These are phyloP conservation scores for Rhizophora mangle DNA, from an alignment of 345 rosid species.

Conservation along the genomic window DNA sequence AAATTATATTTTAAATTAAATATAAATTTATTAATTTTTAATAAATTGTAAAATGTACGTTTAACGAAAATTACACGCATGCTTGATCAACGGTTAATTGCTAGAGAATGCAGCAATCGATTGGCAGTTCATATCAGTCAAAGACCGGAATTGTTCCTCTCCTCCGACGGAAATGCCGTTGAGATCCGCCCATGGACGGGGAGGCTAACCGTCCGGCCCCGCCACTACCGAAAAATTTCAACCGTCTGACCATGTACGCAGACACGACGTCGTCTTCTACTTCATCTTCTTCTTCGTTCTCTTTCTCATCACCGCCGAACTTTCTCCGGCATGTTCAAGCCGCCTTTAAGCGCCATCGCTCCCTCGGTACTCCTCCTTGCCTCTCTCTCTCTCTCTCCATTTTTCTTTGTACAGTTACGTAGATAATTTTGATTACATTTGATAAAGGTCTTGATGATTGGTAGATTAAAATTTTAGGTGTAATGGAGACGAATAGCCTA, in stretches of 20 bases:
- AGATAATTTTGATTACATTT: too few relatives aligned
- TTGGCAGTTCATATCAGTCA: too few relatives aligned
- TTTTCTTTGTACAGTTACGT: not conserved
- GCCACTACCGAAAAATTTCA: conserved; percentile 26
- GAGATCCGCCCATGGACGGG: conserved; percentile 68
- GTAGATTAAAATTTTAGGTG: conserved; percentile 31
- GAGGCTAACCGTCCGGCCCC: conserved; percentile 81
- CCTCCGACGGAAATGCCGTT: conserved; percentile 59
- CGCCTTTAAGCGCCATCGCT: conserved; percentile 85
- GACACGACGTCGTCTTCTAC: conserved; percentile 43
- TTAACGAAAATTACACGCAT: too few relatives aligned
- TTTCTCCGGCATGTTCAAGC: conserved; percentile 70
- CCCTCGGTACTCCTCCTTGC: conserved; percentile 43
- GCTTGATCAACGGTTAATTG: too few relatives aligned
- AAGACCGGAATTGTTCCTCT: too few relatives aligned
- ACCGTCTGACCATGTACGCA: conserved; percentile 29
- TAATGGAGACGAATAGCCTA: conserved; percentile 43
- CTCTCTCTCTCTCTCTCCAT: conserved; percentile 9
- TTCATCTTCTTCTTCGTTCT: conserved; percentile 35
- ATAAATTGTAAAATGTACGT: too few relatives aligned
- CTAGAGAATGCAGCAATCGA: too few relatives aligned
- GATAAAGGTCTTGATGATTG: too few relatives aligned
- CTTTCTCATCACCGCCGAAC: conserved; percentile 47
- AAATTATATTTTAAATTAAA: not conserved
- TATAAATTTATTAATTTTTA: not conserved